Evolutionary conservation across 345 rosid species (phyloP).

Genomic region (Syzygium aqueum): DNA sequence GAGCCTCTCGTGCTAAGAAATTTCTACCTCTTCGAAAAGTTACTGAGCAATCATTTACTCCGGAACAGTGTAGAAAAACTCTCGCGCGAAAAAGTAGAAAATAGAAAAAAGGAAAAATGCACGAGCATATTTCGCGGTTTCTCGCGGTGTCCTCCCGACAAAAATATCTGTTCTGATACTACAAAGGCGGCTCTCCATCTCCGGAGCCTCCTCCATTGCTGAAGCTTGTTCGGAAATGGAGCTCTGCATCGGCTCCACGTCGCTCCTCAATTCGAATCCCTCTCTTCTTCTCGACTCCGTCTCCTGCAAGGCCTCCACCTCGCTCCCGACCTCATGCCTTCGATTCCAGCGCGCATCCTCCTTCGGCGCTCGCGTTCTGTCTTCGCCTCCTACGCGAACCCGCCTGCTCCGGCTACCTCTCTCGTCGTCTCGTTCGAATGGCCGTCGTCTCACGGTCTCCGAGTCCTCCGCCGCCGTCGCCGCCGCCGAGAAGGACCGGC

Average conservation of each 20-base stretch:
- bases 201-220: neutral
- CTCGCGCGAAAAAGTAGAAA: neutral
- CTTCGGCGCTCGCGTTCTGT: conserved; percentile 13
- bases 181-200: neutral
- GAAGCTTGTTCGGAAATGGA: conserved; percentile 33
- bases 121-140: neutral
- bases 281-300: neutral
- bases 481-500: conserved; percentile 38
- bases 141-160: neutral
- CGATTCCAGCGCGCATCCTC: conserved; percentile 11
- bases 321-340: conserved; percentile 15
- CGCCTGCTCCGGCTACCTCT: conserved; percentile 6
- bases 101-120: neutral
- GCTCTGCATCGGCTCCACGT: conserved; percentile 40
- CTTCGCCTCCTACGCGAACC: conserved; percentile 26
- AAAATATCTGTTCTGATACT: neutral
- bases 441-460: conserved; percentile 6
- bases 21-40: neutral
- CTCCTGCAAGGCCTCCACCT: conserved; percentile 3
- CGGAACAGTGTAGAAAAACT: neutral
- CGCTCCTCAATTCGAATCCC: conserved; percentile 7
- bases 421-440: conserved; percentile 1
- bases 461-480: conserved; percentile 30
- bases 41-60: too few species aligned
- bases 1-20: neutral